Evolutionary conservation across 192 early-diverging fungal species (phyloP).

Genomic region (Podila minutissima): DNA sequence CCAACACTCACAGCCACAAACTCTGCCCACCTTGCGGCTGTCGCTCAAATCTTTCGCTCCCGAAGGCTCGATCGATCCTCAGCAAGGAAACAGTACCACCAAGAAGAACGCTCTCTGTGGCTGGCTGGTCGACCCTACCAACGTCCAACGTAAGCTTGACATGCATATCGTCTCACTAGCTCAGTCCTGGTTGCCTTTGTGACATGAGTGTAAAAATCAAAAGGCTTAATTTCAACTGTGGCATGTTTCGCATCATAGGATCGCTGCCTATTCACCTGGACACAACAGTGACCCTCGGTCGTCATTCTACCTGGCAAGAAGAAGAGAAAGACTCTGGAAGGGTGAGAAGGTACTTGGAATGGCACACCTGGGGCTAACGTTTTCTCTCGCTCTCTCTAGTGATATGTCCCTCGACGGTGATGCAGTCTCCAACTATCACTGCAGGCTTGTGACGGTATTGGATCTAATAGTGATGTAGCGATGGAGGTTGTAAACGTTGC

Average conservation of each 20-base stretch:
- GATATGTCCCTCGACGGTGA: constrained; percentile 15
- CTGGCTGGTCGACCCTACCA: constrained; percentile 21
- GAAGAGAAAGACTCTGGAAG: neutral
- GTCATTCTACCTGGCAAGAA: constrained; percentile 23
- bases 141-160: constrained; percentile 14
- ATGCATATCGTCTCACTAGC: neutral
- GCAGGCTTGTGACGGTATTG: constrained; percentile 9
- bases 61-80: neutral
- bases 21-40: neutral
- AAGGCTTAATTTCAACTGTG: too few relatives aligned
- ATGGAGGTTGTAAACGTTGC: neutral
- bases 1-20: constrained; percentile 10
- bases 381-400: neutral
- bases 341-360: neutral
- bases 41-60: neutral
- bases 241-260: neutral
- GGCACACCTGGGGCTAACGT: neutral
- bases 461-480: too few relatives aligned
- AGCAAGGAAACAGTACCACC: neutral
- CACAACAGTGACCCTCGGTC: constrained; percentile 6
- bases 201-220: neutral
- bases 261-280: constrained; percentile 14
- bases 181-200: neutral
- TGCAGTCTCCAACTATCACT: constrained; percentile 23
- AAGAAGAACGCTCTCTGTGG: constrained; percentile 10